Percentiles rank a stretch among this genome's conserved stretches.
Evolutionary conservation across 257 asterid genomes (phyloP).

Genomic region (Ilex asprella): DNA sequence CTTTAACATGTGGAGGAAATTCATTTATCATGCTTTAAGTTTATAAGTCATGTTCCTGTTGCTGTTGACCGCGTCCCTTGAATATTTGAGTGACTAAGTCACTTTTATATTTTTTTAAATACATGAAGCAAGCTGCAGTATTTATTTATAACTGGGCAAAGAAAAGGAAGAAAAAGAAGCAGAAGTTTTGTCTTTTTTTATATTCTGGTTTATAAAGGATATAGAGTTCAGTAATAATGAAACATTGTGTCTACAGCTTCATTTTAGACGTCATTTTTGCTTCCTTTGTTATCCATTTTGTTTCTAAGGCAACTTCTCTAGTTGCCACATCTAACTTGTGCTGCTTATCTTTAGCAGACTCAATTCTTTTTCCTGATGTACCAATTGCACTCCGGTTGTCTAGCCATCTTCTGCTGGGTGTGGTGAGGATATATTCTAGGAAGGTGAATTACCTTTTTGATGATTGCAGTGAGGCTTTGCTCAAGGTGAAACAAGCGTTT

Average conservation of each 20-base stretch:
- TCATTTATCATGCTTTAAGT: too few species aligned
- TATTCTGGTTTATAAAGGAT: too few species aligned
- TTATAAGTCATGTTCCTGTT: too few species aligned
- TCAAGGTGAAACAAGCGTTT: conserved; percentile 92
- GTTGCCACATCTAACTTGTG: conserved; percentile 7
- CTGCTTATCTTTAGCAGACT: conserved; percentile 53
- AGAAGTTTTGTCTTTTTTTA: too few species aligned
- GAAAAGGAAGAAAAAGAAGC: too few species aligned
- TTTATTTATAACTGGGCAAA: too few species aligned
- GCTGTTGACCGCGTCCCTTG: too few species aligned
- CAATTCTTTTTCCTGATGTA: conserved; percentile 90
- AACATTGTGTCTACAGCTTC: neutral
- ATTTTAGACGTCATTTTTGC: neutral
- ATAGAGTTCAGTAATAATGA: too few species aligned
- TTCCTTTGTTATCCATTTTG: conserved; percentile 4
- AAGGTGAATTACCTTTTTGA: conserved; percentile 97
- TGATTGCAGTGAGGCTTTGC: conserved; percentile 96
- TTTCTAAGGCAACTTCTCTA: neutral
- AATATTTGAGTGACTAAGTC: too few species aligned
- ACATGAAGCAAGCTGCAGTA: too few species aligned
- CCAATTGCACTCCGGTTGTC: conserved; percentile 97
- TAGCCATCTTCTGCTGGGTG: conserved; percentile 98
- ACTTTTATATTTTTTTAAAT: too few species aligned
- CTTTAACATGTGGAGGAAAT: too few species aligned
- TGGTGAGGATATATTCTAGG: conserved; percentile 86